Conservation (phyloP, 1,284 basidiomycete species). For the Ceratobasidium sp. region DNA sequence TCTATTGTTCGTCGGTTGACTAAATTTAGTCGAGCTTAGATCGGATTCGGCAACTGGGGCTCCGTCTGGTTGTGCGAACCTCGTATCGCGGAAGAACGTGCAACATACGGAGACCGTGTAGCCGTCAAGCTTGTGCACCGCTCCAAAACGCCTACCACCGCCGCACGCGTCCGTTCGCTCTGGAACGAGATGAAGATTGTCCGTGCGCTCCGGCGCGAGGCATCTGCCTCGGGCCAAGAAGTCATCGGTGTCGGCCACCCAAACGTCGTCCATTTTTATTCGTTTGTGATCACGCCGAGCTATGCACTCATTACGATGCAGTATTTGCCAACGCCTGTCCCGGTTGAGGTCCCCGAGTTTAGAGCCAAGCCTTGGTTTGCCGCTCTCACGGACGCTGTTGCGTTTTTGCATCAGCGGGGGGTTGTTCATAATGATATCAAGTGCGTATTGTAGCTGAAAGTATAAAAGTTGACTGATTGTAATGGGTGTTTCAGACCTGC, state of each 20-base stretch:
- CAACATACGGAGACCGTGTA: conserved; percentile 61
- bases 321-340: conserved; percentile 80
- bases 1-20: conserved; percentile 35
- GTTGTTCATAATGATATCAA: conserved; percentile 97
- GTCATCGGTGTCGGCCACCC: conserved; percentile 67
- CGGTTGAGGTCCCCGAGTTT: conserved; percentile 83
- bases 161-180: conserved; percentile 88
- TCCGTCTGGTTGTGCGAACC: conserved; percentile 77
- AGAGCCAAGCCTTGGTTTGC: conserved; percentile 87
- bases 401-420: conserved; percentile 86
- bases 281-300: conserved; percentile 91
- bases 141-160: conserved; percentile 81
- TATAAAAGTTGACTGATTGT: background rate
- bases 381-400: conserved; percentile 86
- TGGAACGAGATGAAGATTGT: conserved; percentile 98
- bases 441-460: conserved; percentile 60
- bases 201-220: conserved; percentile 80
- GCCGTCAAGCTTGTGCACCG: conserved; percentile 91
- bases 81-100: conserved; percentile 42
- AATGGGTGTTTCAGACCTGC: conserved; percentile 71
- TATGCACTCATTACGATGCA: conserved; percentile 90
- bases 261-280: conserved; percentile 90
- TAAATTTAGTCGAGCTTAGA: conserved; percentile 60
- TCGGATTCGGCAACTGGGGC: conserved; percentile 90
- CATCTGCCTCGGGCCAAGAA: conserved; percentile 52